Percentiles rank a stretch among this genome's conserved stretches.
Conservation (phyloP, 2,329 filamentous ascomycete species). For the Colletotrichum chrysophilum region DNA sequence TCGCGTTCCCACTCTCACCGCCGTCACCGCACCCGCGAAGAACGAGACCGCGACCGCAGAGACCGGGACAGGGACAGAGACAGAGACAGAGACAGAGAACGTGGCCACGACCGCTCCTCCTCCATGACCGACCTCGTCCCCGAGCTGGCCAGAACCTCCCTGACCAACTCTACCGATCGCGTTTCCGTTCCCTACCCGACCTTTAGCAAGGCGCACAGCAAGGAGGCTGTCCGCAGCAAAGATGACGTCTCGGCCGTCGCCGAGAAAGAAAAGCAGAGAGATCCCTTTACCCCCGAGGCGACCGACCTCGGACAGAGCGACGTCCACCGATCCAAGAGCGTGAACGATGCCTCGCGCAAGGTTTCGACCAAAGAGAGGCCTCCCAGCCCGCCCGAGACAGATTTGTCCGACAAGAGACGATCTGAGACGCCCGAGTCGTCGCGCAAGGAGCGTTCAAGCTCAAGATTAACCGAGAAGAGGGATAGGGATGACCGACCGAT, state of each 20-base stretch:
- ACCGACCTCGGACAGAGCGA: constrained; percentile 68
- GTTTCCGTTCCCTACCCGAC: constrained; percentile 74
- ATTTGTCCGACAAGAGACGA: constrained; percentile 53
- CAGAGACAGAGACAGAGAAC: constrained; percentile 32
- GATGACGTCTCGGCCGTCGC: constrained; percentile 47
- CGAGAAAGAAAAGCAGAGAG: constrained; percentile 30
- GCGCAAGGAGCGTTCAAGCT: constrained; percentile 42
- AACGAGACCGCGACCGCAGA: constrained; percentile 24
- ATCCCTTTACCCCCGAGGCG: constrained; percentile 71
- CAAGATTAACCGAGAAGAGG: constrained; percentile 41
- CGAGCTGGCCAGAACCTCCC: constrained; percentile 43
- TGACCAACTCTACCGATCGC: constrained; percentile 43
- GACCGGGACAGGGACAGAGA: constrained; percentile 4
- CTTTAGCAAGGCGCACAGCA: constrained; percentile 91
- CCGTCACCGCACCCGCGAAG: constrained; percentile 23
- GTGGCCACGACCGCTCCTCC: constrained; percentile 30
- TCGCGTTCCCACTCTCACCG: constrained; percentile 20
- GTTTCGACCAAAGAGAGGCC: constrained; percentile 52
- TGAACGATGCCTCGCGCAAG: constrained; percentile 42
- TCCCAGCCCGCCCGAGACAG: constrained; percentile 70
- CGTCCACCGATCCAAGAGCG: constrained; percentile 52
- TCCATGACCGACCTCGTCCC: constrained; percentile 57
- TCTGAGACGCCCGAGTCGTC: constrained; percentile 31
- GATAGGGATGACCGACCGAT: constrained; percentile 40
- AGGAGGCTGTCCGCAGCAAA: constrained; percentile 76